phyloP scores from a whole-genome alignment of 2,329 filamentous ascomycete species.

The Alternaria brassicae region DNA sequence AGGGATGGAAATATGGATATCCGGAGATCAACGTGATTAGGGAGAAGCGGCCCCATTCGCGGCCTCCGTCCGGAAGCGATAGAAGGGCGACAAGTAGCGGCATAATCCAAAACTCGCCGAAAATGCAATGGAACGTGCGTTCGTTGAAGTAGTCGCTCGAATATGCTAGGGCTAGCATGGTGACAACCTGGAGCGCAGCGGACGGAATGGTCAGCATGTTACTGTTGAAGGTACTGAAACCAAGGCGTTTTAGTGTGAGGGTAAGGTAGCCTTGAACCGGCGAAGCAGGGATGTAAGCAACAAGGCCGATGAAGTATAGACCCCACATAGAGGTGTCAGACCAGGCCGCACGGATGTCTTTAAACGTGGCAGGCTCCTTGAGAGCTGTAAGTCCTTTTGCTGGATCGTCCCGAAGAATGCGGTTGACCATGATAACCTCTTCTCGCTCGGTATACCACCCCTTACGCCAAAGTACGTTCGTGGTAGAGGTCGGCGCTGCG shows the following conservation, averaged over 20 bases:
- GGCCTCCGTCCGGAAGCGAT: conserved; percentile 42
- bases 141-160: conserved; percentile 60
- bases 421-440: conserved; percentile 73
- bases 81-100: conserved; percentile 51
- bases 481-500: conserved; percentile 59
- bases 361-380: conserved; percentile 58
- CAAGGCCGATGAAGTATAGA: conserved; percentile 59
- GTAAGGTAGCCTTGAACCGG: conserved; percentile 52
- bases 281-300: conserved; percentile 44
- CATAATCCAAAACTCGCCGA: conserved; percentile 53
- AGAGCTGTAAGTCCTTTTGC: conserved; percentile 65
- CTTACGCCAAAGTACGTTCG: conserved; percentile 51
- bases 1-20: conserved; percentile 60
- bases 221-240: conserved; percentile 53
- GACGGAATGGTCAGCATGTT: conserved; percentile 53
- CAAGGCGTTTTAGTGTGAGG: conserved; percentile 49
- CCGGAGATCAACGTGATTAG: conserved; percentile 50
- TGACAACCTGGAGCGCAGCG: conserved; percentile 59
- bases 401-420: conserved; percentile 63
- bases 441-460: conserved; percentile 72
- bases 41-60: conserved; percentile 50
- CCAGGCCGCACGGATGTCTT: conserved; percentile 59
- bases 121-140: conserved; percentile 57
- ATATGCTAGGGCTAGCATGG: conserved; percentile 53
- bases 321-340: conserved; percentile 64